Evolutionary conservation across 164 flowering plant genomes (phyloP).

Genomic region (Liriodendron chinense): DNA sequence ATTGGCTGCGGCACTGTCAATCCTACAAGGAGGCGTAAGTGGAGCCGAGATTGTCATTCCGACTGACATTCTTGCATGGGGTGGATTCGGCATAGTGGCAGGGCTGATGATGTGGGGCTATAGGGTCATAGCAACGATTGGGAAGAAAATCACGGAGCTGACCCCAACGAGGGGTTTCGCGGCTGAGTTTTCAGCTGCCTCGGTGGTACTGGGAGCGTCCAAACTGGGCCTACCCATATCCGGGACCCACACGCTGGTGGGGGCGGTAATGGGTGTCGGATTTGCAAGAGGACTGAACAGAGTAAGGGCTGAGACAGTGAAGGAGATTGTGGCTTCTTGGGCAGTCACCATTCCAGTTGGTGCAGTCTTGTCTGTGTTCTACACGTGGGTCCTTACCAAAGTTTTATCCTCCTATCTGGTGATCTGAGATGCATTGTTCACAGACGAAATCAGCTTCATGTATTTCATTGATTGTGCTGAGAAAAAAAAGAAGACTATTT

Average conservation of each 20-base stretch:
- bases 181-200: constrained; percentile 99
- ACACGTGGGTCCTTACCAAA: constrained; percentile 79
- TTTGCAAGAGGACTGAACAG: constrained; percentile 94
- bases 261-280: constrained; percentile 99
- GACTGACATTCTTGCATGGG: constrained; percentile 93
- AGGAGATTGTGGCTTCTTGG: constrained; percentile 90
- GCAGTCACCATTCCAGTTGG: constrained; percentile 88
- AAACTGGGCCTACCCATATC: constrained; percentile 95
- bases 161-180: constrained; percentile 98
- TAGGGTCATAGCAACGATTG: constrained; percentile 94
- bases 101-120: constrained; percentile 97
- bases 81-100: constrained; percentile 97
- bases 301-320: constrained; percentile 91
- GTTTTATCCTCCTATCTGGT: constrained; percentile 43
- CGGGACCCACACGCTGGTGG: constrained; percentile 96
- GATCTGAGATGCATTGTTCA: constrained; percentile 28
- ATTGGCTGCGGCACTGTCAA: constrained; percentile 83
- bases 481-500: not conserved
- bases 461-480: constrained; percentile 1
- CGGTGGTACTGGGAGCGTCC: constrained; percentile 89
- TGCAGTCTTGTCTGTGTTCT: constrained; percentile 64
- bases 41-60: constrained; percentile 83
- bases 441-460: not conserved
- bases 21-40: constrained; percentile 60
- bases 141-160: constrained; percentile 94